These are phyloP conservation scores for Pochonia chlamydosporia DNA, from an alignment of 2,329 filamentous ascomycete species.

Conservation along the genomic window DNA sequence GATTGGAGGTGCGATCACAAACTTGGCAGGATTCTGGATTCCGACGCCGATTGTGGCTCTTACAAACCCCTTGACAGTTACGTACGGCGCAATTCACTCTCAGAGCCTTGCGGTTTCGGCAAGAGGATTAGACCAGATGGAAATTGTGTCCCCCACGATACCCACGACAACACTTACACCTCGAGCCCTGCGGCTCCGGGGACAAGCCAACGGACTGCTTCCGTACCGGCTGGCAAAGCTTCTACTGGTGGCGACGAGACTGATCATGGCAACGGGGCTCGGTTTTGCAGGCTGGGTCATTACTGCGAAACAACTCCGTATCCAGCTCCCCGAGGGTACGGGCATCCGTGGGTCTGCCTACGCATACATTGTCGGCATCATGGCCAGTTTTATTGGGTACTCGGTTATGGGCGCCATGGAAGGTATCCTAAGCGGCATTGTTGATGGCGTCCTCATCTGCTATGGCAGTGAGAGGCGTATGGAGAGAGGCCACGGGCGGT, in stretches of 20 bases:
- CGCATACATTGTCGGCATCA: conserved; percentile 86
- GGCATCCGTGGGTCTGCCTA: conserved; percentile 76
- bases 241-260: conserved; percentile 81
- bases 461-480: conserved; percentile 84
- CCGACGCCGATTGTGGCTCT: conserved; percentile 80
- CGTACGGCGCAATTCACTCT: conserved; percentile 90
- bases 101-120: conserved; percentile 74
- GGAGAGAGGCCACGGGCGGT: conserved; percentile 62
- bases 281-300: conserved; percentile 97
- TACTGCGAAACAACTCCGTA: conserved; percentile 71
- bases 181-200: conserved; percentile 38
- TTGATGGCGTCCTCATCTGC: conserved; percentile 86
- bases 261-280: conserved; percentile 83
- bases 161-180: conserved; percentile 68
- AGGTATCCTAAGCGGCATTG: conserved; percentile 76
- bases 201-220: conserved; percentile 53
- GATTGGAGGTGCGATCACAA: conserved; percentile 56
- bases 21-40: conserved; percentile 72
- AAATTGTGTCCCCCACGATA: conserved; percentile 67
- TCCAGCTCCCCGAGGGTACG: conserved; percentile 48
- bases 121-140: conserved; percentile 73
- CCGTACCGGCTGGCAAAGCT: conserved; percentile 90
- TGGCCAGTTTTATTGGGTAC: conserved; percentile 93
- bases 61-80: conserved; percentile 87
- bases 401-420: conserved; percentile 88